phyloP scores from a whole-genome alignment of 169 alveolate species.

The Plasmodium inui region DNA sequence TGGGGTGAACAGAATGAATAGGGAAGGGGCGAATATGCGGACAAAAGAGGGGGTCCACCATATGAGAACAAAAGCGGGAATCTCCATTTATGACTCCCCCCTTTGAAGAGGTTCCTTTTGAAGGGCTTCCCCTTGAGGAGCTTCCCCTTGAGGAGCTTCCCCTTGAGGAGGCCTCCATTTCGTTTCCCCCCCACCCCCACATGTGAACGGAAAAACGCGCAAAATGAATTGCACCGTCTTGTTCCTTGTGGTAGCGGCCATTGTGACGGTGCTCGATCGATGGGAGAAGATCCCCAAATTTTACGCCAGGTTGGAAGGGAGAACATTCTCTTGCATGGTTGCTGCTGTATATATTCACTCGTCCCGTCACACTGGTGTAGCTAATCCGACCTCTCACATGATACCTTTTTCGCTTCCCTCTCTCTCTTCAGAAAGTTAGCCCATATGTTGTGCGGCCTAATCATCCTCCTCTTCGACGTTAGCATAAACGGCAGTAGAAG shows the following conservation, averaged over 20 bases:
- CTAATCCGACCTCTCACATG: background rate
- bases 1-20: background rate
- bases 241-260: conserved; percentile 12
- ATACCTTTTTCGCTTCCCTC: background rate
- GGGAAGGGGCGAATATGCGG: background rate
- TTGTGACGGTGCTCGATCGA: conserved; percentile 37
- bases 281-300: conserved; percentile 32
- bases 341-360: background rate
- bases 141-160: background rate
- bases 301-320: conserved; percentile 38
- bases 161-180: background rate
- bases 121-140: background rate
- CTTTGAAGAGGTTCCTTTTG: too few relatives aligned
- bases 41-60: background rate
- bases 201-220: background rate
- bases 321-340: background rate
- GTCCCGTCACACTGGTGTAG: background rate
- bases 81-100: background rate
- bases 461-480: conserved; percentile 33
- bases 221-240: conserved; percentile 25
- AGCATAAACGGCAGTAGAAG: conserved; percentile 20
- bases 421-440: conserved; percentile 26
- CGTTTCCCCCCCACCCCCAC: background rate
- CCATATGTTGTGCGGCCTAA: conserved; percentile 57
- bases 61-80: background rate